These are phyloP conservation scores for Selaginella tamariscina DNA, from an alignment of 75 land plant species.

Conservation along the genomic window DNA sequence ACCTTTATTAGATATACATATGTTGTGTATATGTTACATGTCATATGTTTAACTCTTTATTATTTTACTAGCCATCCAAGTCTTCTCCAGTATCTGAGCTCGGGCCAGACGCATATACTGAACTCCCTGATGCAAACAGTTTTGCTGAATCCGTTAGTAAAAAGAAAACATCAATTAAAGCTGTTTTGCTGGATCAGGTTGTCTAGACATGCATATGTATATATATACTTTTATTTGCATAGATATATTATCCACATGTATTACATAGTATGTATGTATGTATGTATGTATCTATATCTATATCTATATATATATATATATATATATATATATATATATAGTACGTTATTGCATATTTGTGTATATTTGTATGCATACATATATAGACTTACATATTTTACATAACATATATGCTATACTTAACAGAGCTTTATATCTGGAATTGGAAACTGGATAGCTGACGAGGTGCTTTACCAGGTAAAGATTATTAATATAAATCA, in stretches of 20 bases:
- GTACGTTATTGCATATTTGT: too few relatives aligned
- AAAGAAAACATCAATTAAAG: slow-evolving; percentile 67
- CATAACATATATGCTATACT: neutral
- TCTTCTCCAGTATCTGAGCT: slow-evolving; percentile 91
- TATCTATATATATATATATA: too few relatives aligned
- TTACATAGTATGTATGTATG: neutral
- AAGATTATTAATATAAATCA: neutral
- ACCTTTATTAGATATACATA: neutral
- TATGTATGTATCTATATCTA: too few relatives aligned
- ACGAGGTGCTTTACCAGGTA: slow-evolving; percentile 98
- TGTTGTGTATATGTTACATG: neutral
- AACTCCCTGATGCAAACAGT: slow-evolving; percentile 42
- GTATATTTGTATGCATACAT: neutral
- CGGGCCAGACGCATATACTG: slow-evolving; percentile 80
- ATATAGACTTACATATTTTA: neutral
- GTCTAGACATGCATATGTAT: neutral
- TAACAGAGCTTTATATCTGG: slow-evolving; percentile 72
- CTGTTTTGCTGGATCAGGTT: slow-evolving; percentile 91
- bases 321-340: too few relatives aligned
- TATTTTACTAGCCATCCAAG: slow-evolving; percentile 50
- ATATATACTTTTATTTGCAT: too few relatives aligned
- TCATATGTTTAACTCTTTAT: neutral
- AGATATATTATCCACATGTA: neutral
- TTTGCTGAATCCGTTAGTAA: slow-evolving; percentile 41
- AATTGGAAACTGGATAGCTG: slow-evolving; percentile 98